Evolutionary conservation across 1,139 yeast species (phyloP), one percentile per base, ranked within the genome.

Genomic region (Pichia sp.): DNA sequence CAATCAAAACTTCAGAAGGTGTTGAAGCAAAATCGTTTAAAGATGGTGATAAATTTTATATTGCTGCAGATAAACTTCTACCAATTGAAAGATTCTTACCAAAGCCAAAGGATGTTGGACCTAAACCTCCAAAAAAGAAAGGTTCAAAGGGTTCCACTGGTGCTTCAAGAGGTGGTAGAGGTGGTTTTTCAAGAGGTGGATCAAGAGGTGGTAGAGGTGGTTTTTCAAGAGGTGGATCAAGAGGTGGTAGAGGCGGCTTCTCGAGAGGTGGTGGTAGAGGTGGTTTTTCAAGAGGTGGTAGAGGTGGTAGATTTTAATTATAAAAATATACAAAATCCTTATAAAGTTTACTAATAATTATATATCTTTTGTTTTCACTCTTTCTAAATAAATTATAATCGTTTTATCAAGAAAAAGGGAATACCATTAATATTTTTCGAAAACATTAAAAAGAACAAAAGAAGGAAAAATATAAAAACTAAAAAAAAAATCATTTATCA

Each of bases 11-110:
- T 52, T 75, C 85, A 46, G 98, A 94, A 65, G 99, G 99, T 63
- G 94, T 92, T 49, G 92, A 86, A 68, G 96, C 97, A 48, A 72
- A 79, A 42, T 86, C 96, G 46, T 94, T 92, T 77, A 88, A 87
- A 70, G 85, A 80, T 48, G 98, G 98, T 59, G 98, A 94, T 69
- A 90, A 90, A 70, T 90, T 94, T 65, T 94, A 73, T 73, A 92
- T 94, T 70, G 96, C 92, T 50, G 88, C 94, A 44, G 98, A 92
- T 70, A 92, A 92, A 70, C 77, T 94, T 59, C 79, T 94, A 59
- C 99, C 99, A 46, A 73, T 92, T 59, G 98, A 92, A 63, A 81
- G 98, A 74, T 90, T 90, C 71, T 75, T 89, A 68, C 97, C 97
- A 56, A 87, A 89, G 72, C 92, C 97, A 46, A 82, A 85, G 71